Evolutionary conservation across 768 basidiomycete genomes (phyloP).

Genomic region (Auricularia cornea): DNA sequence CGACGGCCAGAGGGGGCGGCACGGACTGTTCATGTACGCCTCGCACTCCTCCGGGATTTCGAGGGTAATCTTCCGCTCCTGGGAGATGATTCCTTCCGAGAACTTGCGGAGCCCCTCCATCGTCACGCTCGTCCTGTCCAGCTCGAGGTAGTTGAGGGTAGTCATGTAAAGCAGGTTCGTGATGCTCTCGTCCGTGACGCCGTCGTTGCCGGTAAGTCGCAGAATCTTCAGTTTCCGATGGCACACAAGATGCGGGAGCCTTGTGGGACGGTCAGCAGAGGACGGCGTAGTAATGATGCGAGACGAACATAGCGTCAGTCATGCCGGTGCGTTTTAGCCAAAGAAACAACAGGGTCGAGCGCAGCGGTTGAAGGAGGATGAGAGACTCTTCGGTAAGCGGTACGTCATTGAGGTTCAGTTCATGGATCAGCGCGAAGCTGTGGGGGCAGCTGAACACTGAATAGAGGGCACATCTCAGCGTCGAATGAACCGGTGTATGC

Average conservation of each 20-base stretch:
- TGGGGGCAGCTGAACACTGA: conserved; percentile 45
- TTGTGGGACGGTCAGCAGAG: conserved; percentile 14
- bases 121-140: conserved; percentile 44
- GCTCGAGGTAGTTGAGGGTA: conserved; percentile 41
- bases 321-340: conserved; percentile 46
- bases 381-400: conserved; percentile 41
- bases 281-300: not conserved
- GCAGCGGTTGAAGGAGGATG: conserved; percentile 44
- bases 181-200: conserved; percentile 48
- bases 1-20: too few relatives aligned
- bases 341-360: conserved; percentile 35
- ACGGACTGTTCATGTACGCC: conserved; percentile 44
- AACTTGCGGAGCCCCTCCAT: conserved; percentile 54
- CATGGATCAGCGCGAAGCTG: conserved; percentile 41
- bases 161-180: conserved; percentile 44
- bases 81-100: conserved; percentile 27
- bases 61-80: conserved; percentile 37
- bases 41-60: conserved; percentile 49
- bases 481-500: not conserved
- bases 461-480: not conserved
- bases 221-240: conserved; percentile 45
- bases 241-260: conserved; percentile 49
- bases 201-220: conserved; percentile 42
- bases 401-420: conserved; percentile 42
- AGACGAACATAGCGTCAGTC: conserved; percentile 51